Conservation (phyloP, 768 basidiomycete genomes). For the Pleurotus tuoliensis region DNA sequence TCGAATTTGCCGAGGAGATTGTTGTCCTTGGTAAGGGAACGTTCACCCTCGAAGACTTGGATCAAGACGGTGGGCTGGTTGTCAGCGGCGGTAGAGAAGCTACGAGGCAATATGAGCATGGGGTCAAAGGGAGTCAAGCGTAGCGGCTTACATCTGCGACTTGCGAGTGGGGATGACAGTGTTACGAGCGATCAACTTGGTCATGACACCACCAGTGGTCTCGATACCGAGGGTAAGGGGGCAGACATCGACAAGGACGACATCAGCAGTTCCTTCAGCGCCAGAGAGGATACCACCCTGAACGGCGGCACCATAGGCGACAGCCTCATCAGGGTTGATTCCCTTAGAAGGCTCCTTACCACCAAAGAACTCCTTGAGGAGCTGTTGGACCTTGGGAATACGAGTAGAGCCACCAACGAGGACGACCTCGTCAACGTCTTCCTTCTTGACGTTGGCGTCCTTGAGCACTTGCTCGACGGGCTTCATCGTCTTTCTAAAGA, state of each 20-base stretch:
- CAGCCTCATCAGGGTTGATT: constrained; percentile 99
- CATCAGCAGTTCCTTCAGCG: constrained; percentile 83
- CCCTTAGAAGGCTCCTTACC: constrained; percentile 97
- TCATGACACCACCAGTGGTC: constrained; percentile 97
- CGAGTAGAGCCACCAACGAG: constrained; percentile 98
- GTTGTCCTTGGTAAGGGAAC: constrained; percentile 97
- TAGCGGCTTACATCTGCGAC: constrained; percentile 72
- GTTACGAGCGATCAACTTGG: constrained; percentile 95
- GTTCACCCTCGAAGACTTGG: constrained; percentile 97
- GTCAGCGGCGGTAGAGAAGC: constrained; percentile 81
- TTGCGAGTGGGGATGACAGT: constrained; percentile 98
- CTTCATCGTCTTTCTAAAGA: constrained; percentile 99
- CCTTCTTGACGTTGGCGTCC: constrained; percentile 98
- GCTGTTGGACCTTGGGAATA: constrained; percentile 99
- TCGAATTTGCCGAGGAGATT: constrained; percentile 97
- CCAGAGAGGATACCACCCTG: constrained; percentile 98
- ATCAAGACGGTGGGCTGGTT: constrained; percentile 95
- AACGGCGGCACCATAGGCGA: constrained; percentile 97
- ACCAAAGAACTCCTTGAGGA: constrained; percentile 95
- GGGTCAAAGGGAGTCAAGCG: not conserved
- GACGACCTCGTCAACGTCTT: constrained; percentile 88
- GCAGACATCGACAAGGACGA: constrained; percentile 95
- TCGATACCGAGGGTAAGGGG: constrained; percentile 98
- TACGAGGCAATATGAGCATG: constrained; percentile 24
- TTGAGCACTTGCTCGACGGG: constrained; percentile 98